Conservation (phyloP, 768 basidiomycete genomes). For the Boletus subparvulus region DNA sequence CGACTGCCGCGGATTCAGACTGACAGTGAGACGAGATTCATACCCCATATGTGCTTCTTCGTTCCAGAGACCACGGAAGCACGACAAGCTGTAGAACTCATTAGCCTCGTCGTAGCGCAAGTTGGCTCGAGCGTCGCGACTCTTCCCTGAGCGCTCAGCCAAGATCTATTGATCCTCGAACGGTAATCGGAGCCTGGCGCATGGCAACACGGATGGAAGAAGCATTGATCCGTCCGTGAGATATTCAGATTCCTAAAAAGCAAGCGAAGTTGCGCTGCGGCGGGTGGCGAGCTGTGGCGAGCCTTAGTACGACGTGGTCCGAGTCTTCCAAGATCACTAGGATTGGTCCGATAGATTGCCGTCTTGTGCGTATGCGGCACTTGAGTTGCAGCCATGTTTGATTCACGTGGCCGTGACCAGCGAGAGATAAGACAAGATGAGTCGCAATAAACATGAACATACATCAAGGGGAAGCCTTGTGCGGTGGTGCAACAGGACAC, state of each 20-base stretch:
- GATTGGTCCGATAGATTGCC: not conserved
- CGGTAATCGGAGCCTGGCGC: not conserved
- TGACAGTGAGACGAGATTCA: not conserved
- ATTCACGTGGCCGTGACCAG: no score
- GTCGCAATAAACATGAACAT: no score
- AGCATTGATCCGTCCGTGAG: not conserved
- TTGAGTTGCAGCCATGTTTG: not conserved
- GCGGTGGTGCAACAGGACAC: no score
- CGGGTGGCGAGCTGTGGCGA: not conserved
- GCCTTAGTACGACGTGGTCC: not conserved
- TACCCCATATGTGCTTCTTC: not conserved
- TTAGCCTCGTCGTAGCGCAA: no score
- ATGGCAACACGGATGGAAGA: not conserved
- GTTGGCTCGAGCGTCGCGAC: no score
- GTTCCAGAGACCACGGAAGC: no score
- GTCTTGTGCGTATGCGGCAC: not conserved
- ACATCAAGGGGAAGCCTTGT: no score
- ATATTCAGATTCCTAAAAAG: not conserved
- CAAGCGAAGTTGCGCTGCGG: not conserved
- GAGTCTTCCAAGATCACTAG: not conserved
- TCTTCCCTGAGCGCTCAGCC: no score
- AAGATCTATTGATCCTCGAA: not conserved
- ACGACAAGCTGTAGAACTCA: no score
- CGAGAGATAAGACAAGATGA: no score
- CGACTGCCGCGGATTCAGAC: not conserved